A percentile compares a stretch with the other conserved stretches of the same genome.
These are phyloP conservation scores for Gilbertella persicaria DNA, from an alignment of 371 early-diverging fungal species.

Conservation along the genomic window DNA sequence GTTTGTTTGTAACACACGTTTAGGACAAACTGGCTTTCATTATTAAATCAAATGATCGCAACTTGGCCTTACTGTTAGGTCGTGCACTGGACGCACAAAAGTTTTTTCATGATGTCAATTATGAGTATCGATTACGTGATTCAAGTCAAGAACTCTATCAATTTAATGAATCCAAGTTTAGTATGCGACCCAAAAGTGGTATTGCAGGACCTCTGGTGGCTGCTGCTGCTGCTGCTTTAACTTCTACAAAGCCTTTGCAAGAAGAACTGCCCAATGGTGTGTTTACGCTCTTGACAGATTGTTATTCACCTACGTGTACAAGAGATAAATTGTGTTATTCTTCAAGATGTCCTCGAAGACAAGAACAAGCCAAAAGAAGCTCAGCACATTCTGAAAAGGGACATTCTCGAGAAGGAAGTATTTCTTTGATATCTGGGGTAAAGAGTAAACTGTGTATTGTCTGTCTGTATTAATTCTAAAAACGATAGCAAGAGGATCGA, in stretches of 20 bases:
- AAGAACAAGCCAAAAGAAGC: constrained; percentile 19
- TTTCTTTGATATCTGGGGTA: constrained; percentile 2
- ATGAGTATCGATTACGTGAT: constrained; percentile 82
- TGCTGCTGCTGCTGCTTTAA: background rate
- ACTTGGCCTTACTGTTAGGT: constrained; percentile 81
- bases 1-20: background rate
- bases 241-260: constrained; percentile 22
- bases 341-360: constrained; percentile 72
- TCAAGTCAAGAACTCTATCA: constrained; percentile 76
- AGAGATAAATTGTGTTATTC: constrained; percentile 83
- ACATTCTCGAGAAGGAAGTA: constrained; percentile 24
- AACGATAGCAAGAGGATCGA: constrained; percentile 34
- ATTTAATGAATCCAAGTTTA: constrained; percentile 56
- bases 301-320: constrained; percentile 80
- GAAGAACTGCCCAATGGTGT: constrained; percentile 74
- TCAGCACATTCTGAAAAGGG: background rate
- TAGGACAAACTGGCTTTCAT: constrained; percentile 74
- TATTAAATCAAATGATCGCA: constrained; percentile 83
- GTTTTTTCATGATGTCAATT: constrained; percentile 89
- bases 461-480: too few relatives aligned
- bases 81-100: constrained; percentile 87
- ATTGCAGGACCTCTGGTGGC: background rate
- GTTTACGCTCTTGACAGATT: constrained; percentile 83
- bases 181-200: constrained; percentile 17
- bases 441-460: too few relatives aligned